Evolutionary conservation across 2,329 filamentous ascomycete genomes (phyloP).

Genomic region (Beauveria bassiana): DNA sequence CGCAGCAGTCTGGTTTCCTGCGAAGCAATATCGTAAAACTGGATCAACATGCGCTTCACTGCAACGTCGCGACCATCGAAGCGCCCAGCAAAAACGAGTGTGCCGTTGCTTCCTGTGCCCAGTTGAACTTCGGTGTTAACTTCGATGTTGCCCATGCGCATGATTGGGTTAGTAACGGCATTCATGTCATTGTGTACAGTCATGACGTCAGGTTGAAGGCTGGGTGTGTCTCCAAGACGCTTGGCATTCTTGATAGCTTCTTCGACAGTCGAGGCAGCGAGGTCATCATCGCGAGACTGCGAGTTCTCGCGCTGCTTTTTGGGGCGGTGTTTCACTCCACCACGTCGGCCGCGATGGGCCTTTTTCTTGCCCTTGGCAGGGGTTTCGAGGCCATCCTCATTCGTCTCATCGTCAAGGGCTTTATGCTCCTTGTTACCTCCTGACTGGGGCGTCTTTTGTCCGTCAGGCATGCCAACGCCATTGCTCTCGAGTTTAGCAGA

Average conservation of each 20-base stretch:
- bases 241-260: slow-evolving; percentile 54
- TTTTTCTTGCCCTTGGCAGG: slow-evolving; percentile 57
- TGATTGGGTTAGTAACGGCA: slow-evolving; percentile 50
- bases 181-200: slow-evolving; percentile 50
- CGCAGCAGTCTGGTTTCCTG: slow-evolving; percentile 86
- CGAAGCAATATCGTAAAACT: slow-evolving; percentile 91
- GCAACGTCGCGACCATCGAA: slow-evolving; percentile 91
- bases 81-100: slow-evolving; percentile 86
- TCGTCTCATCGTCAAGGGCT: slow-evolving; percentile 5
- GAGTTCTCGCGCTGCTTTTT: slow-evolving; percentile 46
- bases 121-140: slow-evolving; percentile 57
- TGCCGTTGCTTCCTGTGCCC: slow-evolving; percentile 88
- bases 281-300: slow-evolving; percentile 41
- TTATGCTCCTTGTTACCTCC: slow-evolving; percentile 1
- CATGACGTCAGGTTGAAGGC: slow-evolving; percentile 54
- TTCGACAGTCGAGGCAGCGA: slow-evolving; percentile 43
- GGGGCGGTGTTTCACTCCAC: slow-evolving; percentile 60
- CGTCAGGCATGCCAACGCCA: background rate
- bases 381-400: slow-evolving; percentile 15
- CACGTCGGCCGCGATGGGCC: slow-evolving; percentile 62
- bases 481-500: background rate
- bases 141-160: slow-evolving; percentile 56
- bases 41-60: slow-evolving; percentile 92
- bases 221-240: slow-evolving; percentile 44
- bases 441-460: background rate